These are phyloP conservation scores for Pluteus cervinus DNA, from an alignment of 768 basidiomycete genomes.

Conservation along the genomic window DNA sequence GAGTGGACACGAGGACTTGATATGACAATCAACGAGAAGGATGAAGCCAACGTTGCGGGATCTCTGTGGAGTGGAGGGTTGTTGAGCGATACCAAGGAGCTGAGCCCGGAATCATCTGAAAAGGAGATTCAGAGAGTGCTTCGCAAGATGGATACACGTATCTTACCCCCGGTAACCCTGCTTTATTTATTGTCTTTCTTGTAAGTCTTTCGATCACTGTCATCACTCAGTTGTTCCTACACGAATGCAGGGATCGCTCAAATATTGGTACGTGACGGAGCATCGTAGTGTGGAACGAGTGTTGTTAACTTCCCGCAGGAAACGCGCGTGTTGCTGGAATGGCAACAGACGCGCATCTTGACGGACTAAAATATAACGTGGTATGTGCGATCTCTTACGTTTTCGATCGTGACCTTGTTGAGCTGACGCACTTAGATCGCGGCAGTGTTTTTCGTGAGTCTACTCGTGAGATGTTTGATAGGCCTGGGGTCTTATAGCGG, in stretches of 20 bases:
- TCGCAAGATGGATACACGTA: slow-evolving; percentile 37
- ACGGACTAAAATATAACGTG: slow-evolving; percentile 19
- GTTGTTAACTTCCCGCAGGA: slow-evolving; percentile 6
- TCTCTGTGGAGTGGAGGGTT: too few relatives aligned
- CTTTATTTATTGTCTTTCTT: slow-evolving; percentile 41
- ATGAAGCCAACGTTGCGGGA: too few relatives aligned
- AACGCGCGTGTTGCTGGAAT: slow-evolving; percentile 21
- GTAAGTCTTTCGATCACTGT: slow-evolving; percentile 22
- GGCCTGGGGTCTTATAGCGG: not conserved
- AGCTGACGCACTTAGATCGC: slow-evolving; percentile 10
- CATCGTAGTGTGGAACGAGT: too few relatives aligned
- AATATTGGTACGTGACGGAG: slow-evolving; percentile 16
- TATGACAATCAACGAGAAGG: too few relatives aligned
- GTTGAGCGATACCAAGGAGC: not conserved
- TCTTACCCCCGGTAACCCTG: slow-evolving; percentile 37
- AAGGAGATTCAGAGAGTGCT: slow-evolving; percentile 20
- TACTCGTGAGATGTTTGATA: not conserved
- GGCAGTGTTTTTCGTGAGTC: slow-evolving; percentile 20
- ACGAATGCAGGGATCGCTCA: slow-evolving; percentile 16
- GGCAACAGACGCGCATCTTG: slow-evolving; percentile 17
- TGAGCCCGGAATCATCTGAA: not conserved
- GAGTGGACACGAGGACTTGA: too few relatives aligned
- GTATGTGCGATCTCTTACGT: slow-evolving; percentile 7
- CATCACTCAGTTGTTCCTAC: not conserved
- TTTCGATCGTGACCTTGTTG: slow-evolving; percentile 3